Conservation (phyloP, 2,329 filamentous ascomycete genomes). For the Pestalotiopsis sp. region DNA sequence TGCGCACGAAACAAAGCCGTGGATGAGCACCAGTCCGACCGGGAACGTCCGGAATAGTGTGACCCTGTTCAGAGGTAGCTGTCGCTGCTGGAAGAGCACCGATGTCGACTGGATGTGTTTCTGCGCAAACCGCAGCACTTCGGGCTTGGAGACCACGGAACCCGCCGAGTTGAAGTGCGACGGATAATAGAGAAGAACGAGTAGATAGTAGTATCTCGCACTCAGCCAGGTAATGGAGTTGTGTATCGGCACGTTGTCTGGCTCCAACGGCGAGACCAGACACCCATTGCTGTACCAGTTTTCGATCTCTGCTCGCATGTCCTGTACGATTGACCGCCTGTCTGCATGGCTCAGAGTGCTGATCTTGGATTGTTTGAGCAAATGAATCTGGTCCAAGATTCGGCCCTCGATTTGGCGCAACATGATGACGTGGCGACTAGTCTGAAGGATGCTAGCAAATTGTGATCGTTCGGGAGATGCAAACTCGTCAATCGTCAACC, state of each 20-base stretch:
- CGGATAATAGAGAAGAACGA: constrained; percentile 43
- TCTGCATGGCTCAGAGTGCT: constrained; percentile 31
- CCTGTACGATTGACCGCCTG: constrained; percentile 31
- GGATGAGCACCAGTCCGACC: constrained; percentile 37
- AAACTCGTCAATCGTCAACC: constrained; percentile 46
- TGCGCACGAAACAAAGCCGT: constrained; percentile 23
- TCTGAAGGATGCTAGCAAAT: constrained; percentile 42
- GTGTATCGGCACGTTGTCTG: constrained; percentile 45
- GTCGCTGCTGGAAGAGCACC: constrained; percentile 41
- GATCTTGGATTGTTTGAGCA: constrained; percentile 29
- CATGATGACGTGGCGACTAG: constrained; percentile 44
- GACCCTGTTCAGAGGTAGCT: constrained; percentile 42
- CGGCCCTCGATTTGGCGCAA: constrained; percentile 43
- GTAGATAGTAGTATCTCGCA: constrained; percentile 44
- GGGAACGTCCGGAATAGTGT: constrained; percentile 40
- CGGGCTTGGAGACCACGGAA: constrained; percentile 28
- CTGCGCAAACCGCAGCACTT: constrained; percentile 38
- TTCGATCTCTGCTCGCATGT: constrained; percentile 42
- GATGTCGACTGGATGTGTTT: constrained; percentile 43
- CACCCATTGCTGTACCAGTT: constrained; percentile 48
- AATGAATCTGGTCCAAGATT: constrained; percentile 38
- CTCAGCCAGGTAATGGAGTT: constrained; percentile 44
- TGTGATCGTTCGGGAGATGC: constrained; percentile 36
- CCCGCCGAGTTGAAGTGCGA: constrained; percentile 38
- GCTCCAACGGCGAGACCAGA: constrained; percentile 40